Evolutionary conservation across 495 filamentous ascomycete species (phyloP), one percentile per base, ranked within the genome.

Genomic region (Neohortaea acidophila): DNA sequence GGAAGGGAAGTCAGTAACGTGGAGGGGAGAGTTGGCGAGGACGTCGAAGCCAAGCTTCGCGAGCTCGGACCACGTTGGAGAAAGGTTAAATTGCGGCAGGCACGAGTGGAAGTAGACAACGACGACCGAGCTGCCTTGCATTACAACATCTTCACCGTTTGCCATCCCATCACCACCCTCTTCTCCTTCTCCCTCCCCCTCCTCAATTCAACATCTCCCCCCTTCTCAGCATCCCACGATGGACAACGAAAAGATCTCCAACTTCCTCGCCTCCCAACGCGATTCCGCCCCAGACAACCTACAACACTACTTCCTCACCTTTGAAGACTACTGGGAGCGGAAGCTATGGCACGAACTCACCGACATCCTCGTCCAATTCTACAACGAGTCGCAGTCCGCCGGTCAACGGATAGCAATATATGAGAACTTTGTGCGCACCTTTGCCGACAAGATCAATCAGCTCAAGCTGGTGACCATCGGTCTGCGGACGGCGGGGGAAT

Each of bases 291-390:
- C 86, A 39, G 79, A 81, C 40, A 79, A 92, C 54, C 71, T 89
- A 36, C 87, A 94, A 59, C 69, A 75, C 51, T 71, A 78, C 51
- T 84, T 94, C 63, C 72, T 96, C 48, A 77, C 77, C 44, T 93
- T 96, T 46, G 89, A 99, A 71, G 84, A 94, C 58, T 81, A 72
- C 59, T 96, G 89, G 91, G 89, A 99, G 66, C 80, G 89, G 44
- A 91, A 92, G 64, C 72, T 99, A 63, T 99, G 89, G 89, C 91
- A 99, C 62, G 85, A 99, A 61, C 84, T 99, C 34, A 99, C 89
- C 23, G 80, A 89, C 51, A 60, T 74, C 22, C 68, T 96, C 38
- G 67, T 96, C 44, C 74, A 89, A 41, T 94, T 85, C 67, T 97
- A 94, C 69, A 74, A 78, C 44, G 57, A 77, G 55, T 69, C 75